These are phyloP conservation scores for Gynandropsis gynandra DNA, from an alignment of 345 rosid species.

Conservation along the genomic window DNA sequence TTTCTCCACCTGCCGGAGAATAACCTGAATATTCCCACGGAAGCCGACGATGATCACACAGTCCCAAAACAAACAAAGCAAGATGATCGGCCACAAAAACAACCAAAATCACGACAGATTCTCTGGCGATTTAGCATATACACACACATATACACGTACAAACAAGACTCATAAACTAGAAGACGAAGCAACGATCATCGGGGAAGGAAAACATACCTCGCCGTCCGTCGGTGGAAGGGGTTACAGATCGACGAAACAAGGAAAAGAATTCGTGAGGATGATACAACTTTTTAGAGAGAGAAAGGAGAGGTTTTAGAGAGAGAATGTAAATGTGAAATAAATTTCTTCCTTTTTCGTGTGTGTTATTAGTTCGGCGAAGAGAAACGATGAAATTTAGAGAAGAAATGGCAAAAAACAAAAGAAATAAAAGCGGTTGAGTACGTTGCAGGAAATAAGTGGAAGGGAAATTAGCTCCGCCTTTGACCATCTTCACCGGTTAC, in stretches of 20 bases:
- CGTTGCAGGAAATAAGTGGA: conserved; percentile 4
- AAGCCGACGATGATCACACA: conserved; percentile 15
- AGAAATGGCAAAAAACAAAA: not conserved
- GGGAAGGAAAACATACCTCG: conserved; percentile 23
- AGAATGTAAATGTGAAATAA: conserved; percentile 8
- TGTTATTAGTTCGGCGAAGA: conserved; percentile 7
- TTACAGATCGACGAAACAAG: conserved; percentile 15
- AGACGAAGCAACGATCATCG: conserved; percentile 8
- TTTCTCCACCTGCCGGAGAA: not conserved
- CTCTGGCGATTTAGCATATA: conserved; percentile 11
- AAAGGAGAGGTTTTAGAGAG: conserved; percentile 21
- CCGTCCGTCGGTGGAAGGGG: conserved; percentile 10
- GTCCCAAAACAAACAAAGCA: not conserved
- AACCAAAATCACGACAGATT: conserved; percentile 3
- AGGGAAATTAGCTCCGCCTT: not conserved
- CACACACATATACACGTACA: not conserved
- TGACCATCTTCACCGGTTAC: conserved; percentile 20
- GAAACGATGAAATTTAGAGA: conserved; percentile 9
- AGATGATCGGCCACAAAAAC: conserved; percentile 8
- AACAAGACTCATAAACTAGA: conserved; percentile 2
- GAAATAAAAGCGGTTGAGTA: conserved; percentile 18
- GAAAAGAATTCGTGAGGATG: not conserved
- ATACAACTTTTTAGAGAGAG: conserved; percentile 7
- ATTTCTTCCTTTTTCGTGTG: conserved; percentile 1
- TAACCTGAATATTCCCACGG: conserved; percentile 6